phyloP scores from a whole-genome alignment of 1,139 yeast genomes.

The Blastobotrys malaysiensis region DNA sequence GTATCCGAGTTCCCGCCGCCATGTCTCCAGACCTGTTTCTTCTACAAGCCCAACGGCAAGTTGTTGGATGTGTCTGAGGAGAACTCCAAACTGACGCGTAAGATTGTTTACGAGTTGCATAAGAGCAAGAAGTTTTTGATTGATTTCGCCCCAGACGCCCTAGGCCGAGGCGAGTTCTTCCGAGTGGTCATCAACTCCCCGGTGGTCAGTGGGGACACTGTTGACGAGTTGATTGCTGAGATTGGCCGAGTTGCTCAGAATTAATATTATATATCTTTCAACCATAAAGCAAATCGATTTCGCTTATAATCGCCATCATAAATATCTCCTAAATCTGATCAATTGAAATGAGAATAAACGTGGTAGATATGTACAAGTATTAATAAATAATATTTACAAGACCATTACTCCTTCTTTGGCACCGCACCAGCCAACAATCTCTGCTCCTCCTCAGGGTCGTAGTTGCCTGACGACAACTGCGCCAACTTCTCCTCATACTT shows the following conservation, averaged over 20 bases:
- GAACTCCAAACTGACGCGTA: constrained; percentile 57
- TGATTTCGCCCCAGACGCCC: constrained; percentile 71
- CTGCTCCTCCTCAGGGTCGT: constrained; percentile 71
- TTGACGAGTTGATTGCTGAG: constrained; percentile 39
- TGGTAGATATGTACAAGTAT: too few species aligned
- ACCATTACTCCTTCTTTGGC: constrained; percentile 6
- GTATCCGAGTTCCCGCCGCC: constrained; percentile 59
- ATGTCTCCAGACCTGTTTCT: constrained; percentile 81
- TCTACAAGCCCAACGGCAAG: constrained; percentile 47
- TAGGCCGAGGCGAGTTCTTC: constrained; percentile 68
- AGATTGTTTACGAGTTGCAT: constrained; percentile 59
- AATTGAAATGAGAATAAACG: background rate
- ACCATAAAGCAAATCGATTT: constrained; percentile 7
- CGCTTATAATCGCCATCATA: background rate
- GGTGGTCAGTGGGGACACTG: constrained; percentile 37
- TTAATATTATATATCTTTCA: too few species aligned
- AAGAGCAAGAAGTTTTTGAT: constrained; percentile 60
- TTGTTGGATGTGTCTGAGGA: constrained; percentile 31
- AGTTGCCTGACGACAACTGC: constrained; percentile 71
- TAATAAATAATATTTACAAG: constrained; percentile 2
- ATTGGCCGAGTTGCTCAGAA: constrained; percentile 30
- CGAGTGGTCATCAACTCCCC: constrained; percentile 83
- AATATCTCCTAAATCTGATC: background rate
- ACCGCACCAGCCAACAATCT: constrained; percentile 12
- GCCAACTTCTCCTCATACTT: constrained; percentile 83